These are phyloP conservation scores for Trypanosoma scelopori DNA, from an alignment of 208 protist genomes.

Conservation along the genomic window DNA sequence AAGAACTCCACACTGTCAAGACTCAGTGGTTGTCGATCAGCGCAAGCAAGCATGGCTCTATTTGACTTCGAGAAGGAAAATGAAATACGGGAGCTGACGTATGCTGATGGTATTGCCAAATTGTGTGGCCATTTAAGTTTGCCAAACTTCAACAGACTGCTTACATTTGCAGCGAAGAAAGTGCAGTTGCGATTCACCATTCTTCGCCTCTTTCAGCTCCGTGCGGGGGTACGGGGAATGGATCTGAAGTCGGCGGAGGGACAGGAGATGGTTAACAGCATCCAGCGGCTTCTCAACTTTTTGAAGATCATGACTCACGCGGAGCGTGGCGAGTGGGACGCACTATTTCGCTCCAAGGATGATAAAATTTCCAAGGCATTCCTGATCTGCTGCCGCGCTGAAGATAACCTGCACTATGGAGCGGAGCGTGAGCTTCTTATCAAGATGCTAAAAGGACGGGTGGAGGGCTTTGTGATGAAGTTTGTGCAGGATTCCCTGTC, in stretches of 20 bases:
- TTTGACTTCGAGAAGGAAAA: conserved; percentile 71
- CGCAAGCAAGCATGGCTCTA: conserved; percentile 25
- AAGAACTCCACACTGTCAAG: neutral
- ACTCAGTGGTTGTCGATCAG: conserved; percentile 10
- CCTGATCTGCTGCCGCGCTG: conserved; percentile 35
- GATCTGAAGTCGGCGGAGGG: conserved; percentile 49
- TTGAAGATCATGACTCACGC: conserved; percentile 55
- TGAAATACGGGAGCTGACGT: conserved; percentile 32
- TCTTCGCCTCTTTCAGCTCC: conserved; percentile 54
- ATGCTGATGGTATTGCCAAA: conserved; percentile 45
- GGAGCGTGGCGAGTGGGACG: conserved; percentile 57
- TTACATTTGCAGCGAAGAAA: conserved; percentile 50
- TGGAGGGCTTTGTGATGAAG: conserved; percentile 33
- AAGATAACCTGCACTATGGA: conserved; percentile 31
- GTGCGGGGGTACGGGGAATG: conserved; percentile 33
- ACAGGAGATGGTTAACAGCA: conserved; percentile 53
- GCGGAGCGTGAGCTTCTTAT: conserved; percentile 39
- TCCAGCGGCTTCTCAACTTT: conserved; percentile 70
- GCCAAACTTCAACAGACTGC: conserved; percentile 41
- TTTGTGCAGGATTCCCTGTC: conserved; percentile 53
- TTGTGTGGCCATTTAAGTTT: conserved; percentile 51
- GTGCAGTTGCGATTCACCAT: conserved; percentile 40
- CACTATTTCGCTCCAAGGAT: conserved; percentile 69
- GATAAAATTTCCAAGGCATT: conserved; percentile 58
- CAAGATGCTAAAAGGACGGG: conserved; percentile 43